Evolutionary conservation across 2,329 filamentous ascomycete genomes (phyloP).

Genomic region (Plenodomus lindquistii): DNA sequence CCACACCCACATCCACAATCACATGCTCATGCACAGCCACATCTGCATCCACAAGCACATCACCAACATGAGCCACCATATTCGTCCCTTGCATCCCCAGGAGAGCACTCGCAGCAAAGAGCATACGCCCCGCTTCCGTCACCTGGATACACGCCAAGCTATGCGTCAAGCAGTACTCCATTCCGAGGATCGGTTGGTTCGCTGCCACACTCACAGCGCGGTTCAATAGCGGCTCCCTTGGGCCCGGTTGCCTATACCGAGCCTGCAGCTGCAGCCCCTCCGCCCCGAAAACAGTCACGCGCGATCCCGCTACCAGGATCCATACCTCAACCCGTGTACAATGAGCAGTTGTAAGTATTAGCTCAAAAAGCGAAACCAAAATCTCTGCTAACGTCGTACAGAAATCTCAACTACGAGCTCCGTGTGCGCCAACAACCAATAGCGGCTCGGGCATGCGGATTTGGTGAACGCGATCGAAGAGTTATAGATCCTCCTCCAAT

Average conservation of each 20-base stretch:
- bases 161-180: conserved; percentile 43
- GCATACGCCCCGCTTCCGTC: conserved; percentile 42
- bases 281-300: conserved; percentile 32
- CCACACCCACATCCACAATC: background rate
- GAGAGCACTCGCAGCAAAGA: conserved; percentile 40
- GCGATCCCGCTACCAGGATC: conserved; percentile 41
- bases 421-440: conserved; percentile 75
- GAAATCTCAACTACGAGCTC: conserved; percentile 53
- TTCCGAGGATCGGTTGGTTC: conserved; percentile 45
- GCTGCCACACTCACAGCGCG: conserved; percentile 42
- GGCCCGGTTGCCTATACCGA: conserved; percentile 40
- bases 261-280: conserved; percentile 34
- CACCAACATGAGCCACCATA: conserved; percentile 37
- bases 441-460: conserved; percentile 79
- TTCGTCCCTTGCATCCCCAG: conserved; percentile 42
- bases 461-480: conserved; percentile 78
- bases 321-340: conserved; percentile 45
- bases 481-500: conserved; percentile 86
- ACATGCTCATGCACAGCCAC: background rate
- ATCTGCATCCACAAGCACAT: background rate
- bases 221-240: conserved; percentile 37
- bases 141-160: conserved; percentile 46
- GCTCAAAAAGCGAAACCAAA: conserved; percentile 15
- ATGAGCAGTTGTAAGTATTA: conserved; percentile 45
- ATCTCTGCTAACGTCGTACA: conserved; percentile 27